Percentiles rank a stretch among this genome's conserved stretches.
Conservation (phyloP, 345 rosid genomes). For the Populus pruinosa region DNA sequence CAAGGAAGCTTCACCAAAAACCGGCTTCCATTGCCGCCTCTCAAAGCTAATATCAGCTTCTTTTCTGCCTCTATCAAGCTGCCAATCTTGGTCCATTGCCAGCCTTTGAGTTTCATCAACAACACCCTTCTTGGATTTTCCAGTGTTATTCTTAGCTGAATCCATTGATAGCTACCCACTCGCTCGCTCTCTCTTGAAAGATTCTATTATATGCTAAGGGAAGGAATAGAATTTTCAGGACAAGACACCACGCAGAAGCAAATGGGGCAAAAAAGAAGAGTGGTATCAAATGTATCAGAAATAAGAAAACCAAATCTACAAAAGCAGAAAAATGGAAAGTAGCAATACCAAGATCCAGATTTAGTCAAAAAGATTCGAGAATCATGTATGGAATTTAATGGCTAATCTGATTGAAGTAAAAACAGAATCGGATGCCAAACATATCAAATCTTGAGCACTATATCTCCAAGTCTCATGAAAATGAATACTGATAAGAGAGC, state of each 20-base stretch:
- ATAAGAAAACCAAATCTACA: background rate
- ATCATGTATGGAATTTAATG: constrained; percentile 27
- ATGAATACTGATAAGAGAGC: constrained; percentile 11
- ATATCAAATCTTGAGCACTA: constrained; percentile 21
- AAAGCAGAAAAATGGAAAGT: background rate
- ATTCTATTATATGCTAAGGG: background rate
- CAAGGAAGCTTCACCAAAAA: constrained; percentile 52
- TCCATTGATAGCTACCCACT: constrained; percentile 31
- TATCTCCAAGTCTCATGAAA: constrained; percentile 12
- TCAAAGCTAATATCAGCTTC: constrained; percentile 22
- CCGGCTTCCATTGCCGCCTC: constrained; percentile 50
- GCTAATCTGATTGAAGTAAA: constrained; percentile 35
- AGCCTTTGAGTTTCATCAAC: constrained; percentile 33
- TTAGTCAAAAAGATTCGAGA: constrained; percentile 26
- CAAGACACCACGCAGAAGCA: constrained; percentile 7
- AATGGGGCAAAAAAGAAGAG: constrained; percentile 3
- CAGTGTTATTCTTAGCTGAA: constrained; percentile 37
- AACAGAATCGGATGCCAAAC: constrained; percentile 48
- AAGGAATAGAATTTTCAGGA: constrained; percentile 10
- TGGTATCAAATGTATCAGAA: constrained; percentile 26
- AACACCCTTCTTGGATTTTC: constrained; percentile 47
- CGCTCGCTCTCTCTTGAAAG: constrained; percentile 35
- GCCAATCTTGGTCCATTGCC: constrained; percentile 33
- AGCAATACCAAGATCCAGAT: constrained; percentile 29
- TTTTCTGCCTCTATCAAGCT: constrained; percentile 37